Evolutionary conservation across 306 rosid species (phyloP).

Genomic region (Lathyrus tuberosus): DNA sequence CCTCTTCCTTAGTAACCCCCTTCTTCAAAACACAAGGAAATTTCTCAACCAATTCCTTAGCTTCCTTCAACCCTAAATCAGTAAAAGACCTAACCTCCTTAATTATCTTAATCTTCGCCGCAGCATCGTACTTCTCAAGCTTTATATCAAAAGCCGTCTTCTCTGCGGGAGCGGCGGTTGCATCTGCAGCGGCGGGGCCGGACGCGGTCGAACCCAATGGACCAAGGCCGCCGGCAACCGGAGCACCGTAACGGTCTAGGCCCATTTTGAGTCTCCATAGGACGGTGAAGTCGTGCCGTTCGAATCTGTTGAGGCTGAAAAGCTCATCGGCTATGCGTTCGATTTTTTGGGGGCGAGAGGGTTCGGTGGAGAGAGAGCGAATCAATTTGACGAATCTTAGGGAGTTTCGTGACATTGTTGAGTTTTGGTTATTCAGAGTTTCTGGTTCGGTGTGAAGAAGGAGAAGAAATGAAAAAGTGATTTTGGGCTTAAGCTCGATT

Average conservation of each 20-base stretch:
- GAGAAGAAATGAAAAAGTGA: not conserved
- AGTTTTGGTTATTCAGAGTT: not conserved
- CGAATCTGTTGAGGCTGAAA: conserved; percentile 43
- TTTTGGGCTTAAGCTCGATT: not conserved
- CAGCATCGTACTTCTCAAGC: conserved; percentile 55
- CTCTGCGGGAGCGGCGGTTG: conserved; percentile 17
- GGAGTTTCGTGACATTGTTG: conserved; percentile 24
- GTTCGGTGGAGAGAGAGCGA: conserved; percentile 37
- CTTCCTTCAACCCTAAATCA: conserved; percentile 58
- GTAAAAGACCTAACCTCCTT: conserved; percentile 58
- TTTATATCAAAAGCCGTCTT: conserved; percentile 52
- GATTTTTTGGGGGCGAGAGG: conserved; percentile 23
- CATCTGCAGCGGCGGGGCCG: not conserved
- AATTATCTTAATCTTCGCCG: conserved; percentile 54
- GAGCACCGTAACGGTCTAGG: conserved; percentile 44
- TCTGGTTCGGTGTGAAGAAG: conserved; percentile 1
- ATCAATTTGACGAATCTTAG: not conserved
- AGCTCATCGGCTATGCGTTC: conserved; percentile 50
- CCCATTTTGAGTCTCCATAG: conserved; percentile 60
- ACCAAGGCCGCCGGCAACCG: conserved; percentile 32
- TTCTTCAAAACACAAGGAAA: conserved; percentile 56
- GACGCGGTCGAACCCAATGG: not conserved
- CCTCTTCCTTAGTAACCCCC: conserved; percentile 54
- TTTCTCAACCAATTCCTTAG: conserved; percentile 60
- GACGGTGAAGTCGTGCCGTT: conserved; percentile 50